Evolutionary conservation across 2,329 filamentous ascomycete genomes (phyloP), one percentile per base, ranked within the genome.

Genomic region (Tolypocladium paradoxum): DNA sequence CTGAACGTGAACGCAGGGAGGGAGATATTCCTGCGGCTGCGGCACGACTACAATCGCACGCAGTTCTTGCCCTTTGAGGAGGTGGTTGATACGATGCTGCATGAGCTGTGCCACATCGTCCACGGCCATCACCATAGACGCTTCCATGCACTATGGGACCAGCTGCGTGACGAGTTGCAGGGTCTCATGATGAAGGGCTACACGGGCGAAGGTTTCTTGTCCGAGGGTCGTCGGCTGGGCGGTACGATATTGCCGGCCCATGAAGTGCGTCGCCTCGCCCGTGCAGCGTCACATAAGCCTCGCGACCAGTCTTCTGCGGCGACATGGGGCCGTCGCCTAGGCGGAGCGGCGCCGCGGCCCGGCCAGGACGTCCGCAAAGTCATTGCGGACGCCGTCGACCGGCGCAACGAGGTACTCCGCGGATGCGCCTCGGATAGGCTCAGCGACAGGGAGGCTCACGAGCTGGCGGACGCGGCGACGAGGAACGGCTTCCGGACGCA

Each of bases 31-130:
- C 75, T 97, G 24, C 83, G 92, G 45, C 73, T 97, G 54, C 84
- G 92, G 53, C 85, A 93, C 68, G 75, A 87, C 6, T 76, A 80
- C 61, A 88, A 95, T 65, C 77, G 80, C 11, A 82, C 75, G 38
- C 84, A 89, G 61, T 97, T 97, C 63, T 69, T 96, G 22, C 84
- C 87, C 1, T 72, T 91, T 54, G 90, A 96, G 64, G 76, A 87
- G 58, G 78, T 96, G 8, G 77, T 90, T 45, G 90, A 96, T 68
- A 97, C 92, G 0, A 87, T 97, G 83, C 81, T 97, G 22, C 92
- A 97, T 66, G 92, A 97, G 74, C 80, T 97, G 3, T 85, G 83
- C n/a, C 92, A 97, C 64, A 96, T 87, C 58, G 80, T 90, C 12
- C 83, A 86, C 67, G 90, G 89, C 0, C 88, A 88, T 2, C 92